phyloP scores from a whole-genome alignment of 768 basidiomycete species.

The Collybia mongolica region DNA sequence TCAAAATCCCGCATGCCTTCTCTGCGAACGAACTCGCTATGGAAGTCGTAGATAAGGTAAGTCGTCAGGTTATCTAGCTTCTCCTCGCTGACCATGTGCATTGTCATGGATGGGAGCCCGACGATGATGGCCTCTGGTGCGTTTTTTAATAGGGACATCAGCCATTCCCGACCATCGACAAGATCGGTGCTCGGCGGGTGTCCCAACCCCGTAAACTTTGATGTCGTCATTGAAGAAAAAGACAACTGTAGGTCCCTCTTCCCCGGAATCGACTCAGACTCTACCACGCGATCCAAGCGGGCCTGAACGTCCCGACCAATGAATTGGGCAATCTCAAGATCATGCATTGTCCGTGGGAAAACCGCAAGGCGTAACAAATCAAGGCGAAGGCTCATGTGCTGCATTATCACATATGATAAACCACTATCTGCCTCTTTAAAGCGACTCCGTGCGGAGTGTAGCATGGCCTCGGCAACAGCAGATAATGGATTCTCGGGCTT shows the following conservation, averaged over 20 bases:
- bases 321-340: constrained; percentile 77
- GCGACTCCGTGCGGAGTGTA: constrained; percentile 68
- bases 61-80: constrained; percentile 33
- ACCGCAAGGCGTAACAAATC: constrained; percentile 65
- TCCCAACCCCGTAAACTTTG: constrained; percentile 64
- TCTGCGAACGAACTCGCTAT: constrained; percentile 62
- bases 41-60: constrained; percentile 65
- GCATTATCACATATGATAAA: constrained; percentile 61
- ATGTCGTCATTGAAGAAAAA: constrained; percentile 76
- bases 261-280: constrained; percentile 44
- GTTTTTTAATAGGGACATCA: constrained; percentile 56
- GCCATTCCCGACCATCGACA: constrained; percentile 53
- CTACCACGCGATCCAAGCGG: constrained; percentile 62
- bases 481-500: constrained; percentile 81
- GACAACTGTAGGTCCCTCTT: constrained; percentile 68
- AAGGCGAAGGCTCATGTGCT: constrained; percentile 73
- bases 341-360: constrained; percentile 79
- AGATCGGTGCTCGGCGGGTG: constrained; percentile 41
- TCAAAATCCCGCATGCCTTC: constrained; percentile 55
- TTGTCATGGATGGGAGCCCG: constrained; percentile 78
- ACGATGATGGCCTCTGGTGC: constrained; percentile 74
- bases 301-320: constrained; percentile 68
- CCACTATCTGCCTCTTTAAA: constrained; percentile 67
- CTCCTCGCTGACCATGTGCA: constrained; percentile 79
- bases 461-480: constrained; percentile 83